Percentiles rank a stretch among this genome's conserved stretches.
These are phyloP conservation scores for Lupinus albus DNA, from an alignment of 306 rosid genomes.

Conservation along the genomic window DNA sequence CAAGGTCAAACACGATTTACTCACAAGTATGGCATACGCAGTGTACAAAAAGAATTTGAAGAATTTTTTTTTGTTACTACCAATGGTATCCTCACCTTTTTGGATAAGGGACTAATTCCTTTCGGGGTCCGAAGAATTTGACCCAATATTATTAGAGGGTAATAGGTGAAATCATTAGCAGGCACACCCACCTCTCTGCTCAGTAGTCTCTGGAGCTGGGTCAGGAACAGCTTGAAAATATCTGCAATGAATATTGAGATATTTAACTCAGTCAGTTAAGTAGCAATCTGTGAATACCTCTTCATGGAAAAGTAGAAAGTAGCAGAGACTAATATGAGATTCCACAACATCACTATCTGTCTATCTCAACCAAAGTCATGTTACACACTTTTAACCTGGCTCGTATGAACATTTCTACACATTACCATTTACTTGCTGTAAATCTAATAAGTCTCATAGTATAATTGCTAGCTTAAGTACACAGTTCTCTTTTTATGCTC, in stretches of 20 bases:
- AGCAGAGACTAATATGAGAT: not conserved
- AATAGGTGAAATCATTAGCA: constrained; percentile 57
- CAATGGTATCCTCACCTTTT: too few relatives aligned
- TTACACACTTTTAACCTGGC: not conserved
- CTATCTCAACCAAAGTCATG: not conserved
- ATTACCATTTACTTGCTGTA: not conserved
- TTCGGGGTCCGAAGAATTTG: too few relatives aligned
- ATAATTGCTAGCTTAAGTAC: not conserved
- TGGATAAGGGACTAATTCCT: too few relatives aligned
- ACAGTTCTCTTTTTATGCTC: constrained; percentile 2
- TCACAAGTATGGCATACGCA: constrained; percentile 36
- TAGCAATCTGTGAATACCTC: constrained; percentile 6
- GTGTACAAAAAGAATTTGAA: too few relatives aligned
- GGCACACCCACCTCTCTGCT: constrained; percentile 86
- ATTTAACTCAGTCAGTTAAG: constrained; percentile 3
- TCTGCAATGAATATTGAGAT: constrained; percentile 51
- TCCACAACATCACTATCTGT: not conserved
- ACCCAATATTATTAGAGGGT: constrained; percentile 28
- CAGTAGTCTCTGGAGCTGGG: constrained; percentile 63
- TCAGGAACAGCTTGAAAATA: constrained; percentile 95
- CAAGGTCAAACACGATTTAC: constrained; percentile 9
- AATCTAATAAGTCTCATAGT: not conserved
- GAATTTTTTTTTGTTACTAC: too few relatives aligned
- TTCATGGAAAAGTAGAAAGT: constrained; percentile 8
- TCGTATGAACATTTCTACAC: not conserved